Percentiles rank a stretch among this genome's conserved stretches.
phyloP scores from a whole-genome alignment of 495 filamentous ascomycete species.

The Aspergillus panamensis region DNA sequence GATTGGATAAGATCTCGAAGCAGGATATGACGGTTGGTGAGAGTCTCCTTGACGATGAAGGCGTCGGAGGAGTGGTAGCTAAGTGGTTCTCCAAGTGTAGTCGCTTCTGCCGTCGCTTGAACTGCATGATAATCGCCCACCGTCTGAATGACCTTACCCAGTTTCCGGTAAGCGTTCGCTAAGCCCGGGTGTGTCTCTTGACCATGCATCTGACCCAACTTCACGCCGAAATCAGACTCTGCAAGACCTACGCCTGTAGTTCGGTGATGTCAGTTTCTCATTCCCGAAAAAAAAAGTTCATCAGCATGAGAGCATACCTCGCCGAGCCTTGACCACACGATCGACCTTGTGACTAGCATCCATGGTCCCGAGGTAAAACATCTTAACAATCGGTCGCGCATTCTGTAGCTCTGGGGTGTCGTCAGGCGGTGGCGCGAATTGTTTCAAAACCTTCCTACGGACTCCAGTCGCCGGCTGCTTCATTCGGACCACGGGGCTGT shows the following conservation, averaged over 20 bases:
- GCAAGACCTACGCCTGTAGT: constrained; percentile 79
- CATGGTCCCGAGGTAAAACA: constrained; percentile 94
- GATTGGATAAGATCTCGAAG: constrained; percentile 89
- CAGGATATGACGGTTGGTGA: constrained; percentile 98
- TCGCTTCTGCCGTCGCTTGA: constrained; percentile 94
- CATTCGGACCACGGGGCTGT: constrained; percentile 89
- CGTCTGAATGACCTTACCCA: constrained; percentile 87
- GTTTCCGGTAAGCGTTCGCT: constrained; percentile 85
- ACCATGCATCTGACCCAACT: constrained; percentile 75
- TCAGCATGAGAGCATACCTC: constrained; percentile 57
- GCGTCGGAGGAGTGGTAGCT: constrained; percentile 94
- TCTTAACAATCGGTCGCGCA: constrained; percentile 85
- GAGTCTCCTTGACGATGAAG: constrained; percentile 97
- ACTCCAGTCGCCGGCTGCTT: constrained; percentile 98
- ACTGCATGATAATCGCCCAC: constrained; percentile 96
- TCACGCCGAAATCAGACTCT: constrained; percentile 90
- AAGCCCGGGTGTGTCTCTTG: constrained; percentile 90
- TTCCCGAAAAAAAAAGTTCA: neutral
- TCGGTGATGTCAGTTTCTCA: neutral
- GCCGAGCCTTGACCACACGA: constrained; percentile 82
- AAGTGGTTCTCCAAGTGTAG: constrained; percentile 88
- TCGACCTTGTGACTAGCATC: constrained; percentile 94
- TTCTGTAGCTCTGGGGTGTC: constrained; percentile 93
- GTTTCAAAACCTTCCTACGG: constrained; percentile 90
- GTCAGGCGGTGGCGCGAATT: constrained; percentile 96